These are phyloP conservation scores for Scheffersomyces cryptocercus DNA, from an alignment of 1,139 yeast genomes.

Conservation along the genomic window DNA sequence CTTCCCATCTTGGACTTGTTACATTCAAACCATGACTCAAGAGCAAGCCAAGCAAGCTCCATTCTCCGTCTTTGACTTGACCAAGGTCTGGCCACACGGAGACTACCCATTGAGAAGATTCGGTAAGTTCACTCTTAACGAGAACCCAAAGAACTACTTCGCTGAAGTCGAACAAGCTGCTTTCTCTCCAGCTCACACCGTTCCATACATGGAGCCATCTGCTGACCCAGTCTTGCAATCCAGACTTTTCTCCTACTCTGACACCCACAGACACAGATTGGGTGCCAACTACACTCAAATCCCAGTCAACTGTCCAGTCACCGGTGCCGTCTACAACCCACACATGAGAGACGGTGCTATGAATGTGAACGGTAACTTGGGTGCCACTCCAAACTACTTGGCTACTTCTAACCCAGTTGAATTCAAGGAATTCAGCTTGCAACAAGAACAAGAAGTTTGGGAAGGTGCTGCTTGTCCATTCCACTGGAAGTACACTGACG, in stretches of 20 bases:
- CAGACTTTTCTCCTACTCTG: conserved; percentile 82
- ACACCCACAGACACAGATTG: conserved; percentile 68
- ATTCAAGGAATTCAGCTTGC: conserved; percentile 43
- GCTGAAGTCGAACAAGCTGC: conserved; percentile 85
- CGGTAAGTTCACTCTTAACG: conserved; percentile 68
- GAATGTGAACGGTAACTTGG: conserved; percentile 84
- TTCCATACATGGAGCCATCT: conserved; percentile 81
- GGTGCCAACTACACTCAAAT: conserved; percentile 72
- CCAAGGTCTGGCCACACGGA: conserved; percentile 80
- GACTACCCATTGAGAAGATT: conserved; percentile 75
- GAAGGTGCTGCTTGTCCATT: conserved; percentile 83
- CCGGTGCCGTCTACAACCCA: conserved; percentile 54
- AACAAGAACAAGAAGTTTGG: conserved; percentile 82
- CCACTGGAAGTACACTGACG: conserved; percentile 81
- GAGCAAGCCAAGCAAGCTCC: conserved; percentile 63
- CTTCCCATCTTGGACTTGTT: conserved; percentile 64
- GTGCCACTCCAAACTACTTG: conserved; percentile 78
- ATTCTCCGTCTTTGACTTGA: conserved; percentile 66
- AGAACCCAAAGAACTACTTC: conserved; percentile 75
- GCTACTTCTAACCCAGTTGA: conserved; percentile 59
- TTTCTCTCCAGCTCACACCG: conserved; percentile 80
- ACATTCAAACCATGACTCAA: conserved; percentile 72
- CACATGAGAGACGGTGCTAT: conserved; percentile 86
- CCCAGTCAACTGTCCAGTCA: conserved; percentile 69
- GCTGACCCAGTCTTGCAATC: conserved; percentile 89